Conservation (phyloP, 768 basidiomycete genomes). For the Gyrodon lividus region DNA sequence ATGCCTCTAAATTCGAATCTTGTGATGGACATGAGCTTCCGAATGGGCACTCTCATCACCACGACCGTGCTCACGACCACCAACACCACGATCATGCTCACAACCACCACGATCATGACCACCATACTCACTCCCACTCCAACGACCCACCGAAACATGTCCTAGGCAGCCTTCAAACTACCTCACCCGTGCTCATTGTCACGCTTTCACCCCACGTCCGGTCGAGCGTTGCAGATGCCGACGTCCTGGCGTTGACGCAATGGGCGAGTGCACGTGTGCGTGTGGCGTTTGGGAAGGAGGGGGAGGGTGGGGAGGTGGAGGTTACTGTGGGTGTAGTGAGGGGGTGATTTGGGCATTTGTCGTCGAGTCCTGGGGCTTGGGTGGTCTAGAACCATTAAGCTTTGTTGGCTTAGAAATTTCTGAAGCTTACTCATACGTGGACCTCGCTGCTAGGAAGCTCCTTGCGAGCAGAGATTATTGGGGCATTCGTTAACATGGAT, state of each 20-base stretch:
- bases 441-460: too few relatives aligned
- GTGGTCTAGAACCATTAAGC: neutral
- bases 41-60: slow-evolving; percentile 16
- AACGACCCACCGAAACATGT: slow-evolving; percentile 11
- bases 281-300: slow-evolving; percentile 45
- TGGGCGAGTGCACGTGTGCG: slow-evolving; percentile 75
- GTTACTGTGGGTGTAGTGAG: slow-evolving; percentile 75
- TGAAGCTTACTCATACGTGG: too few relatives aligned
- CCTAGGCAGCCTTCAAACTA: neutral
- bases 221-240: slow-evolving; percentile 63
- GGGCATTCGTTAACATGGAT: slow-evolving; percentile 5
- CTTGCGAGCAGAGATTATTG: too few relatives aligned
- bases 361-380: slow-evolving; percentile 8
- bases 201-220: slow-evolving; percentile 80
- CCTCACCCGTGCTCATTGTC: slow-evolving; percentile 56
- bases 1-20: neutral
- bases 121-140: neutral
- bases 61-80: slow-evolving; percentile 14
- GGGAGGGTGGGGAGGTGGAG: slow-evolving; percentile 46
- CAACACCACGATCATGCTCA: slow-evolving; percentile 7
- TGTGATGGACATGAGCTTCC: neutral
- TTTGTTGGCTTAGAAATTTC: too few relatives aligned
- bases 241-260: slow-evolving; percentile 66
- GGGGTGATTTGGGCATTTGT: slow-evolving; percentile 36
- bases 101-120: slow-evolving; percentile 6